phyloP scores from a whole-genome alignment of 83 land plant species.

The Thuja plicata region DNA sequence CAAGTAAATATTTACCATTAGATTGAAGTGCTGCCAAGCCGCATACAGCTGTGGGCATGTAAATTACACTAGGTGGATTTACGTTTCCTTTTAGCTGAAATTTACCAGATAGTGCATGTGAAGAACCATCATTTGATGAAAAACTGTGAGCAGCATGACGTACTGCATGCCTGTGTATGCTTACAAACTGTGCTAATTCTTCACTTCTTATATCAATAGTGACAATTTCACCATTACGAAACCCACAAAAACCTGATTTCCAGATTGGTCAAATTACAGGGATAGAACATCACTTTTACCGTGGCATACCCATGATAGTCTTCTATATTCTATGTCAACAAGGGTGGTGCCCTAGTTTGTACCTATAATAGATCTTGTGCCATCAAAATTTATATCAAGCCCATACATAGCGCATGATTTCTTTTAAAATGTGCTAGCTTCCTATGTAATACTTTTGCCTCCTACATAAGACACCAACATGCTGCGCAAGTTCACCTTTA shows the following conservation, averaged over 20 bases:
- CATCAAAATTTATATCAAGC: no score
- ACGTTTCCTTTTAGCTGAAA: slow-evolving; percentile 42
- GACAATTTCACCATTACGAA: slow-evolving; percentile 77
- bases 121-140: slow-evolving; percentile 1
- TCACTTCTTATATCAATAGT: slow-evolving; percentile 64
- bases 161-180: slow-evolving; percentile 15
- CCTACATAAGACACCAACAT: no score
- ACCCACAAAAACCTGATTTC: slow-evolving; percentile 76
- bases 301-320: slow-evolving; percentile 43
- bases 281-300: slow-evolving; percentile 76
- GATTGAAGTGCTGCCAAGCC: slow-evolving; percentile 58
- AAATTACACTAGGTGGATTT: slow-evolving; percentile 18
- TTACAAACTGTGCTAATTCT: slow-evolving; percentile 19
- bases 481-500: no score
- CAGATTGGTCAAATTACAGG: slow-evolving; percentile 63
- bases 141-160: not conserved
- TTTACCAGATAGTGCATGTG: not conserved
- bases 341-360: slow-evolving; percentile 57
- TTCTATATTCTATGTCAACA: slow-evolving; percentile 57
- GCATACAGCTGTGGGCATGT: slow-evolving; percentile 61
- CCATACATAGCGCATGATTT: no score
- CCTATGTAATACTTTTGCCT: no score
- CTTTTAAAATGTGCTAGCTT: no score
- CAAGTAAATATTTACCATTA: slow-evolving; percentile 75
- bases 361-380: no score